Evolutionary conservation across 163 green algal species (phyloP), one percentile per base, ranked within the genome.

Genomic region (Chlamydomonas reinhardtii): DNA sequence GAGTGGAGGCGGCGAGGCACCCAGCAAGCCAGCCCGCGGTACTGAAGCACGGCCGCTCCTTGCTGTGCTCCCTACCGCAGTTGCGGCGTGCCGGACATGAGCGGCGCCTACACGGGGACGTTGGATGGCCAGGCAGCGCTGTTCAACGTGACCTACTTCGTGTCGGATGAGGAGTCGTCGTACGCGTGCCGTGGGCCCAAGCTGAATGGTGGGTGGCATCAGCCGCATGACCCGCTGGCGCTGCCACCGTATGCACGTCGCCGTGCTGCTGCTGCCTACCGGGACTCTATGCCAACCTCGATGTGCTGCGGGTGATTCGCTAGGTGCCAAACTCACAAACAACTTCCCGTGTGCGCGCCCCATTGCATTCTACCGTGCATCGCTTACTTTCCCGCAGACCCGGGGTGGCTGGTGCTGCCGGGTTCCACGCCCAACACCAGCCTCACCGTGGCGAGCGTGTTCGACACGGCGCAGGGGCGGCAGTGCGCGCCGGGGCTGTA

Each of bases 401-500:
- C 64, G 2, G 29, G 15, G 22, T 71, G 64, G 64, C 59, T n/a
- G 59, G 24, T 66, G 24, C 24, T 66, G 9, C 22, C 59, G 9
- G 24, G 24, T 22, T 4, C 59, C 14, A 66, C 19, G 9, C 24
- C 59, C 59, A 66, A 66, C 59, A 31, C 59, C 59, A 31, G 24
- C 59, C 29, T 24, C 59, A 66, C 59, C 20, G 24, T 66, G 59
- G 17, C 27, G 11, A 71, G 29, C 48, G 64, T 73, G 66, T 43
- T 39, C 31, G 31, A 73, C 31, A 73, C 66, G 17, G 15, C n/a
- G 0, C 17, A 25, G 29, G 66, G 66, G 31, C 66, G 66, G 1
- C 66, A 73, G 66, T 73, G 66, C 66, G 20, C 16, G 29, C 14
- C 2, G 6, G 66, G 66, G 15, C 31, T 78, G 91, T 54, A 91